These are phyloP conservation scores for Dendrocalamus latiflorus DNA, from an alignment of 202 grass and related monocot genomes.

Conservation along the genomic window DNA sequence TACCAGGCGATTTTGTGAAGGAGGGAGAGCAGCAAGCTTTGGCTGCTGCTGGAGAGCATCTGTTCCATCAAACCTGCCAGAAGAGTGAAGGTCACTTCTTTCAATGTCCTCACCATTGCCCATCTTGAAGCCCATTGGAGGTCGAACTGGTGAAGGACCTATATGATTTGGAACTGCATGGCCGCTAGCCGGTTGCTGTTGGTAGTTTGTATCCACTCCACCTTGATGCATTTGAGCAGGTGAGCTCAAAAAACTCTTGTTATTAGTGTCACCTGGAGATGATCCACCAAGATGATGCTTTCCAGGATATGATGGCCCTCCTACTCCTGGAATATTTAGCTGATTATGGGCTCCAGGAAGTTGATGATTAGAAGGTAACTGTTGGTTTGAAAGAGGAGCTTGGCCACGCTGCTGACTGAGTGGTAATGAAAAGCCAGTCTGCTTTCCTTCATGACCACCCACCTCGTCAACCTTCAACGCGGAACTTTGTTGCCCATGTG, in stretches of 20 bases:
- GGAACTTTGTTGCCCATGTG: conserved; percentile 42
- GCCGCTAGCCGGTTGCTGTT: conserved; percentile 30
- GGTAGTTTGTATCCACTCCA: conserved; percentile 38
- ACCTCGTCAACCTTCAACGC: conserved; percentile 37
- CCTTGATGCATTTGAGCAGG: conserved; percentile 41
- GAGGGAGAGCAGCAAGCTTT: too few species aligned
- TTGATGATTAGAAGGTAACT: conserved; percentile 47
- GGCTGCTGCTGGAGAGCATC: too few species aligned
- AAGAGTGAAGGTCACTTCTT: conserved; percentile 49
- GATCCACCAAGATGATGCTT: conserved; percentile 45
- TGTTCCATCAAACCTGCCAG: conserved; percentile 53
- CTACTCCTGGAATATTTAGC: conserved; percentile 34
- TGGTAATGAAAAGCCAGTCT: conserved; percentile 45
- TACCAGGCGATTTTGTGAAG: conserved; percentile 55
- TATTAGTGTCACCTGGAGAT: conserved; percentile 35
- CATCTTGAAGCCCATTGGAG: conserved; percentile 49
- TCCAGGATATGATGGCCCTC: conserved; percentile 35
- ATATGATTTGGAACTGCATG: conserved; percentile 48
- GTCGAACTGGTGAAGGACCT: conserved; percentile 41
- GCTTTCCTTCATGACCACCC: conserved; percentile 43
- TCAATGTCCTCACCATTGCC: conserved; percentile 47
- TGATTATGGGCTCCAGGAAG: conserved; percentile 35
- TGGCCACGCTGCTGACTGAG: conserved; percentile 39
- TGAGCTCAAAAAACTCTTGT: conserved; percentile 25
- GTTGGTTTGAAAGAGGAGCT: conserved; percentile 29